Evolutionary conservation across 2,329 filamentous ascomycete genomes (phyloP), one percentile per base, ranked within the genome.

Genomic region (Mycocentrospora acerina): DNA sequence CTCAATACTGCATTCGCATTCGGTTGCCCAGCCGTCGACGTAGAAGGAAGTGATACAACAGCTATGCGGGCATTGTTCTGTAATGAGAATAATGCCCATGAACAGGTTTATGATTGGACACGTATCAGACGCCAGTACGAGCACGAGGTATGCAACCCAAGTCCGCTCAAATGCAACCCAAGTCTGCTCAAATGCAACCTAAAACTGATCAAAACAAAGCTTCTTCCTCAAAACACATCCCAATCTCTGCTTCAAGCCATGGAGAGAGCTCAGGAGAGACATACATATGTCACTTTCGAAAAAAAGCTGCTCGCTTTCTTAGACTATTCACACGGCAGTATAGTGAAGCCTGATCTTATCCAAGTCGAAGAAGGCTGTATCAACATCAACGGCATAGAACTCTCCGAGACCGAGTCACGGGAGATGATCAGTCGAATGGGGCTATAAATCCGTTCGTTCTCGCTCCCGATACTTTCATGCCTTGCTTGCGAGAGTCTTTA

Each of bases 331-430:
- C 67, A 76, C 41, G 53, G 63, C 2, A 62, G 59, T 6, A 56
- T 76, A 13, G 57, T 71, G 14, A 60, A 66, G 22, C 78, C 78
- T 0, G 62, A 79, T 14, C 66, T 81, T 1, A 52, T 71, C 1
- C 77, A 80, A 46, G 62, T 81, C 4, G 77, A 80, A 46, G 66
- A 65, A 17, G 74, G 75, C 1, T 59, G 68, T 3, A 60, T 67
- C 30, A 62, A 57, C 9, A 56, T 66, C 14, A 48, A 67, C 24
- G 51, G 52, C 4, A 57, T 51, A 24, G 59, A 64, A 29, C 52
- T 67, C 7, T 51, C 57, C 0, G 60, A 62, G 24, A 40, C 33
- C 5, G 62, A 64, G 1, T 62, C 60, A 7, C 44, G 51, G 28
- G 62, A 59, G 7, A 60, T 65, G 55, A 59, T 66, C 26, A 45